Conservation (phyloP, 2,329 filamentous ascomycete species). For the Achaetomium macrosporum region DNA sequence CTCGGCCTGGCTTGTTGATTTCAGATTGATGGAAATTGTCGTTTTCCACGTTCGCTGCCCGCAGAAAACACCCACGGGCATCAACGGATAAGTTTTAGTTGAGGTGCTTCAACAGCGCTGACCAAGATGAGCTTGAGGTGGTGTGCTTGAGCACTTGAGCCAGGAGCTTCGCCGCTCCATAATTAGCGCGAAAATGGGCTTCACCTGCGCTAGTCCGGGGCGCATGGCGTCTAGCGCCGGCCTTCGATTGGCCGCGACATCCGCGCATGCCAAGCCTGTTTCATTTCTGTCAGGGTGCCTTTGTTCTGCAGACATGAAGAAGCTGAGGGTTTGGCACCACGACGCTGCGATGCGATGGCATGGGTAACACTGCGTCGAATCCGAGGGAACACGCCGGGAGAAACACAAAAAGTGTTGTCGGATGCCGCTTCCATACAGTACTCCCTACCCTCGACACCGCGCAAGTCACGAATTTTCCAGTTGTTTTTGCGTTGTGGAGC, state of each 20-base stretch:
- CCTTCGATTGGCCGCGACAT: slow-evolving; percentile 2
- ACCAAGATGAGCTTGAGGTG: not conserved
- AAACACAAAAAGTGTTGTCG: not conserved
- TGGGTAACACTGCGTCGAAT: not conserved
- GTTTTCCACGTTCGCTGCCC: too few species aligned
- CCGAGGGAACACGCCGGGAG: not conserved
- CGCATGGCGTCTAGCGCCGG: slow-evolving; percentile 3
- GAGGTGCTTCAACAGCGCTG: too few species aligned
- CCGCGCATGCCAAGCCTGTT: slow-evolving; percentile 4
- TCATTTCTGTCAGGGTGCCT: not conserved
- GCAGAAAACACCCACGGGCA: too few species aligned
- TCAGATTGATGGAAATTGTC: too few species aligned
- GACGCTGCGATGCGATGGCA: too few species aligned
- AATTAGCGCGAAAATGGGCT: slow-evolving; percentile 7
- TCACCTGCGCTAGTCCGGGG: not conserved
- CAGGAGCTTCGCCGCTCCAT: slow-evolving; percentile 9
- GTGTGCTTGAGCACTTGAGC: not conserved
- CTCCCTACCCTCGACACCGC: too few species aligned
- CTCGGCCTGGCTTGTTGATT: too few species aligned
- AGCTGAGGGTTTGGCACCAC: too few species aligned
- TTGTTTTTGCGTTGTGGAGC: slow-evolving; percentile 1
- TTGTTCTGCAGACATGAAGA: too few species aligned
- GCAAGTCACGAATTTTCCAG: too few species aligned
- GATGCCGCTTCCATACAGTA: not conserved
- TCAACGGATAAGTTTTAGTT: too few species aligned